Percentiles rank a stretch among this genome's conserved stretches.
Evolutionary conservation across 257 asterid species (phyloP).

Genomic region (Knoxia roxburghii): DNA sequence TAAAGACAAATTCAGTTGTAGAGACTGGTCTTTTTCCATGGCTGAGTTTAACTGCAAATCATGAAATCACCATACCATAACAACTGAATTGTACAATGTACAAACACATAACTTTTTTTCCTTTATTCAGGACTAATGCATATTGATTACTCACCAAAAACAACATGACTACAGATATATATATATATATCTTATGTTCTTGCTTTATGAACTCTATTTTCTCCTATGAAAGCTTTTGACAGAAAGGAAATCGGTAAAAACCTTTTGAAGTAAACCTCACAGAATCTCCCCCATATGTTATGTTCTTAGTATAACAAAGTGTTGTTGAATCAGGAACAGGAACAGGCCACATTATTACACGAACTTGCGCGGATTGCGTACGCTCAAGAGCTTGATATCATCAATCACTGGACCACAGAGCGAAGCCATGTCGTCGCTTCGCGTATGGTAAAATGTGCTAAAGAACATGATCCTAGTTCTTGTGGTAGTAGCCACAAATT

Average conservation of each 20-base stretch:
- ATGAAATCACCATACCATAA: too few species aligned
- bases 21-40: too few species aligned
- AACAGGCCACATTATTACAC: conserved; percentile 18
- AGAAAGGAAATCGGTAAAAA: neutral
- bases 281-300: conserved; percentile 6
- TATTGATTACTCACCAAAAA: neutral
- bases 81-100: too few species aligned
- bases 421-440: conserved; percentile 80
- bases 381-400: conserved; percentile 65
- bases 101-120: neutral
- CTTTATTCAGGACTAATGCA: neutral
- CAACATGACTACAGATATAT: neutral
- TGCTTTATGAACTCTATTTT: neutral
- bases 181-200: too few species aligned
- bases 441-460: conserved; percentile 83
- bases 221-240: neutral
- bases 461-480: conserved; percentile 76
- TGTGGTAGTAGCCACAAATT: conserved; percentile 49
- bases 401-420: conserved; percentile 95
- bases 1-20: too few species aligned
- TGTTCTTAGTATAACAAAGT: conserved; percentile 15
- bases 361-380: conserved; percentile 49
- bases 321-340: neutral
- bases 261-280: too few species aligned
- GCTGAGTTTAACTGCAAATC: too few species aligned